Evolutionary conservation across 805 yeast genomes (phyloP).

Genomic region (Kazachstania psychrophila): DNA sequence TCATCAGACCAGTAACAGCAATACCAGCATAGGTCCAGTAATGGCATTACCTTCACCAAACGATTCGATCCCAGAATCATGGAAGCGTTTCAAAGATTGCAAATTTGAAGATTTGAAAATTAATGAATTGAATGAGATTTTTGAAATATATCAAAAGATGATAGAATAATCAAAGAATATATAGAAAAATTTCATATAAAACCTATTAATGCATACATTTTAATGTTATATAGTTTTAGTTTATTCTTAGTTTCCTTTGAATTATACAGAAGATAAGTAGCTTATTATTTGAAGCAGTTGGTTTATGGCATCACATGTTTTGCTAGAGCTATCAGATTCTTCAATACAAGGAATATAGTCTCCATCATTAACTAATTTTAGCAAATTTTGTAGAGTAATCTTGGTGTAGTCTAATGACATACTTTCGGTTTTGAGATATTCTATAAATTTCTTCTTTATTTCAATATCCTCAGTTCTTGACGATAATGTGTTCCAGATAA

Average conservation of each 20-base stretch:
- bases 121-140: constrained; percentile 21
- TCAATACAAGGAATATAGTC: constrained; percentile 14
- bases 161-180: neutral
- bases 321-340: neutral
- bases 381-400: constrained; percentile 13
- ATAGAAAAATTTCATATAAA: neutral
- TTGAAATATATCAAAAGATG: constrained; percentile 23
- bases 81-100: constrained; percentile 17
- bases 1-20: neutral
- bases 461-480: constrained; percentile 42
- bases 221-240: neutral
- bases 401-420: constrained; percentile 24
- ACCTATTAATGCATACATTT: neutral
- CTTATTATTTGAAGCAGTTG: constrained; percentile 7
- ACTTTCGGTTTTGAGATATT: constrained; percentile 33
- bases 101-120: constrained; percentile 27
- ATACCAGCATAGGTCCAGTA: constrained; percentile 1
- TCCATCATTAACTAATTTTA: constrained; percentile 13
- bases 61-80: constrained; percentile 10
- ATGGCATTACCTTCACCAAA: constrained; percentile 5
- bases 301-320: constrained; percentile 2
- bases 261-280: constrained; percentile 7
- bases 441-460: constrained; percentile 43
- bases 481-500: constrained; percentile 41
- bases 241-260: neutral